A percentile compares a stretch with the other conserved stretches of the same genome.
Conservation (phyloP, 805 yeast genomes). For the Starmerella asiatica region DNA sequence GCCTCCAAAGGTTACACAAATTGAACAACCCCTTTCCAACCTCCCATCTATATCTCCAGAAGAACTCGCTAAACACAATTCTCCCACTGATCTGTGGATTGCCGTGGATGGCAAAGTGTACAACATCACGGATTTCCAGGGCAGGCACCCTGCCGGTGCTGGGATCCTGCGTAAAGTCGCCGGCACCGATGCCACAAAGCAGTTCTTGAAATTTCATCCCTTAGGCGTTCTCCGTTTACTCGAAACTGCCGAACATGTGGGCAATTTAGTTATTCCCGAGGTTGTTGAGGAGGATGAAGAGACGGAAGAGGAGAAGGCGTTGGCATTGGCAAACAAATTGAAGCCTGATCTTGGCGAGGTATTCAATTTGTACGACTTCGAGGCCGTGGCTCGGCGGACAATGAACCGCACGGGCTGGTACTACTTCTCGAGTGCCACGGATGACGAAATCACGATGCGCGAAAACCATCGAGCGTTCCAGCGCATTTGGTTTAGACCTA, state of each 20-base stretch:
- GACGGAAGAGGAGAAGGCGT: conserved; percentile 12
- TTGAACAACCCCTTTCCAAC: too few species aligned
- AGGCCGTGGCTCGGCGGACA: conserved; percentile 66
- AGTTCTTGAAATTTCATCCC: conserved; percentile 83
- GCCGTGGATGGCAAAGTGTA: conserved; percentile 67
- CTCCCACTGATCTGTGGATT: conserved; percentile 65
- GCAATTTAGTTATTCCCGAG: conserved; percentile 30
- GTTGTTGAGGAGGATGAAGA: conserved; percentile 1
- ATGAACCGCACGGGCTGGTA: conserved; percentile 79
- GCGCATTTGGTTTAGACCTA: conserved; percentile 75
- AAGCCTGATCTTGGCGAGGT: conserved; percentile 61
- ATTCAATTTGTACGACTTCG: conserved; percentile 75
- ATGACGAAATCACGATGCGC: conserved; percentile 79
- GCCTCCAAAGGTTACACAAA: too few species aligned
- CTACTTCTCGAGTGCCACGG: conserved; percentile 81
- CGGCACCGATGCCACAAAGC: conserved; percentile 71
- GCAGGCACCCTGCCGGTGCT: conserved; percentile 51
- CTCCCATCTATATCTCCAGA: conserved; percentile 9
- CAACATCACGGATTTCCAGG: conserved; percentile 52
- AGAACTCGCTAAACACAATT: conserved; percentile 41
- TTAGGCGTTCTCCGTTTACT: conserved; percentile 63
- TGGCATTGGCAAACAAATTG: conserved; percentile 28
- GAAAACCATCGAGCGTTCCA: conserved; percentile 88
- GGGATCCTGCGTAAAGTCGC: conserved; percentile 41
- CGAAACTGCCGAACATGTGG: conserved; percentile 47